phyloP scores from a whole-genome alignment of 2,329 filamentous ascomycete genomes.

The Endoconidiophora polonica region DNA sequence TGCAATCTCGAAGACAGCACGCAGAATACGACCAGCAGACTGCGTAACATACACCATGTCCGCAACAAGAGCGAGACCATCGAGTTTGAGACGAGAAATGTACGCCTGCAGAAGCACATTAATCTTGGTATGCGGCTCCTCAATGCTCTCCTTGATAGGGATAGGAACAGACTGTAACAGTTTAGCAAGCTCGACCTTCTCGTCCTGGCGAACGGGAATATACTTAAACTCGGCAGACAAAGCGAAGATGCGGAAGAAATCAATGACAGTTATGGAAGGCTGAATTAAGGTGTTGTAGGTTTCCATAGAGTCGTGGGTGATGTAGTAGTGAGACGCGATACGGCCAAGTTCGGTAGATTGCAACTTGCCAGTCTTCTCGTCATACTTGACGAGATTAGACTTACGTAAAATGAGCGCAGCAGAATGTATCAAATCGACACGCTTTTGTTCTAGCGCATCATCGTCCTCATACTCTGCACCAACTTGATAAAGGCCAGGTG shows the following conservation, averaged over 20 bases:
- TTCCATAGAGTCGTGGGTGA: conserved; percentile 88
- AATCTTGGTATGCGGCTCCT: conserved; percentile 94
- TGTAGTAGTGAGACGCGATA: conserved; percentile 97
- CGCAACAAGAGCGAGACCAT: conserved; percentile 89
- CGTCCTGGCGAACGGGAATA: conserved; percentile 91
- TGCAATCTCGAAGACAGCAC: conserved; percentile 94
- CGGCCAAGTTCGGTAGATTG: conserved; percentile 88
- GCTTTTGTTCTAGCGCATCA: conserved; percentile 79
- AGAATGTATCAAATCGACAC: conserved; percentile 93
- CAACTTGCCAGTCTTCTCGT: conserved; percentile 77
- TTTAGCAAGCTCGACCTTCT: conserved; percentile 91
- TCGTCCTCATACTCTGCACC: conserved; percentile 92
- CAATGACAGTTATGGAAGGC: conserved; percentile 80
- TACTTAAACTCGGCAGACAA: conserved; percentile 98
- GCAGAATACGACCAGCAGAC: conserved; percentile 85
- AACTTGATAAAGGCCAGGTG: conserved; percentile 86
- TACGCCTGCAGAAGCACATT: conserved; percentile 94
- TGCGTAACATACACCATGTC: conserved; percentile 98
- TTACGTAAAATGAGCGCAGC: conserved; percentile 76
- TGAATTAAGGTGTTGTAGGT: conserved; percentile 94
- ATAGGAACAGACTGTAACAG: conserved; percentile 79
- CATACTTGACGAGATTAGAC: conserved; percentile 82
- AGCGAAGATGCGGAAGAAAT: conserved; percentile 91
- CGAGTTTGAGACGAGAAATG: conserved; percentile 84
- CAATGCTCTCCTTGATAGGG: conserved; percentile 92